Evolutionary conservation across 2,329 filamentous ascomycete genomes (phyloP).

Genomic region (Dothistroma septosporum): DNA sequence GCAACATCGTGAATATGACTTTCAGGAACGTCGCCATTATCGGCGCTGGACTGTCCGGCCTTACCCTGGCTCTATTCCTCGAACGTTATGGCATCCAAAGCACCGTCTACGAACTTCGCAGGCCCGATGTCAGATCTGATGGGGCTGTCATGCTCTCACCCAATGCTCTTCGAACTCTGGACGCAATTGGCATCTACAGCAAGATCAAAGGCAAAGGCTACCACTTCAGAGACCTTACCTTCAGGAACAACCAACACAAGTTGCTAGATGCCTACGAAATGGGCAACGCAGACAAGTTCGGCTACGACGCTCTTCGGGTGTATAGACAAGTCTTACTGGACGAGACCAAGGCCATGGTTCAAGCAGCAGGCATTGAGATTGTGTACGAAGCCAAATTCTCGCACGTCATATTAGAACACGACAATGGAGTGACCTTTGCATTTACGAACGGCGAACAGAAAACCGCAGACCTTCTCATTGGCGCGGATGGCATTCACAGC

Average conservation of each 20-base stretch:
- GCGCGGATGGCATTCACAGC: slow-evolving; percentile 36
- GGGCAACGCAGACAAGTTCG: slow-evolving; percentile 41
- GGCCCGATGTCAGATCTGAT: slow-evolving; percentile 47
- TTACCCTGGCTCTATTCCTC: slow-evolving; percentile 3
- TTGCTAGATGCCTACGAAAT: slow-evolving; percentile 18
- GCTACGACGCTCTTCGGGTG: slow-evolving; percentile 42
- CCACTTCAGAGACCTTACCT: slow-evolving; percentile 50
- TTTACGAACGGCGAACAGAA: slow-evolving; percentile 31
- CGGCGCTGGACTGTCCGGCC: slow-evolving; percentile 5
- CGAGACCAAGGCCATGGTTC: slow-evolving; percentile 36
- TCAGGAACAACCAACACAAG: slow-evolving; percentile 33
- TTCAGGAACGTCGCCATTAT: background rate
- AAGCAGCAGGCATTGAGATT: slow-evolving; percentile 38
- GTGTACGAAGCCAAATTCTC: slow-evolving; percentile 48
- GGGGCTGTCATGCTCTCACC: slow-evolving; percentile 46
- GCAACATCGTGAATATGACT: background rate
- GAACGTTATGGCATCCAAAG: slow-evolving; percentile 39
- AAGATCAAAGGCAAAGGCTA: slow-evolving; percentile 44
- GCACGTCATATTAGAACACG: slow-evolving; percentile 38
- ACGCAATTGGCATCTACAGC: slow-evolving; percentile 42
- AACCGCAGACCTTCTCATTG: slow-evolving; percentile 31
- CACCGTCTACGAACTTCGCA: slow-evolving; percentile 53
- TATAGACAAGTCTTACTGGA: slow-evolving; percentile 51
- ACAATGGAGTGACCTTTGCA: slow-evolving; percentile 26
- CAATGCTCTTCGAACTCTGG: slow-evolving; percentile 38